Base-by-base conservation (phyloP, 78 protist species). In the Guillardia theta region DNA sequence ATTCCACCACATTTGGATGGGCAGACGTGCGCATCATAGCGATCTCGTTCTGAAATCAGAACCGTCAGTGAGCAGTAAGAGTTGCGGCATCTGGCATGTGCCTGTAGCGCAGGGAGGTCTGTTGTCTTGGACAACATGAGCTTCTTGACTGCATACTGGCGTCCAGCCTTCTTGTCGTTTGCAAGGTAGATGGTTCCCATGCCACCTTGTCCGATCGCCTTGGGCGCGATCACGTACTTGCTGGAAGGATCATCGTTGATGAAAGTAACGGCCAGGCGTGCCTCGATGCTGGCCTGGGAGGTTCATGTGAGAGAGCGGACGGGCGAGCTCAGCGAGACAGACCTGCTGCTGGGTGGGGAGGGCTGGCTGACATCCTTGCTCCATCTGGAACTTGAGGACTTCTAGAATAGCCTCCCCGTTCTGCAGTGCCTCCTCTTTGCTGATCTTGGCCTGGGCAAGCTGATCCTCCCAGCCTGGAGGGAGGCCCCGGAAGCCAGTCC, bases 41-140 rank as follows among this genome's bases (percentile, higher is more conserved):
- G 39, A 88, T 88, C 39, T 88, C 93, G 64, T 88, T 88, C 41
- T 88, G 93, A n/a, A n/a, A n/a, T n/a, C n/a, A n/a, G n/a, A n/a
- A n/a, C n/a, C n/a, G n/a, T n/a, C n/a, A n/a, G n/a, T n/a, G n/a
- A n/a, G n/a, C n/a, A n/a, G n/a, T n/a, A n/a, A n/a, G n/a, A n/a
- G n/a, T n/a, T n/a, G n/a, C n/a, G n/a, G n/a, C n/a, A n/a, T n/a
- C n/a, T n/a, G n/a, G n/a, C n/a, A n/a, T n/a, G n/a, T n/a, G n/a
- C n/a, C n/a, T n/a, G n/a, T 18, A 88, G 93, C 50, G 90, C 90
- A 22, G n/a, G n/a, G 36, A 88, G 2, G 64, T 88, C 62, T 0
- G 93, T 88, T 0, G n/a, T 45, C 93, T 88, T 88, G 37, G 90
- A 37, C 24, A 78, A 10, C 48, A 50, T 18, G 15, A 78, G 90